Evolutionary conservation across 1,284 basidiomycete genomes (phyloP), one percentile per base, ranked within the genome.

Genomic region (Trichosporon asahii): DNA sequence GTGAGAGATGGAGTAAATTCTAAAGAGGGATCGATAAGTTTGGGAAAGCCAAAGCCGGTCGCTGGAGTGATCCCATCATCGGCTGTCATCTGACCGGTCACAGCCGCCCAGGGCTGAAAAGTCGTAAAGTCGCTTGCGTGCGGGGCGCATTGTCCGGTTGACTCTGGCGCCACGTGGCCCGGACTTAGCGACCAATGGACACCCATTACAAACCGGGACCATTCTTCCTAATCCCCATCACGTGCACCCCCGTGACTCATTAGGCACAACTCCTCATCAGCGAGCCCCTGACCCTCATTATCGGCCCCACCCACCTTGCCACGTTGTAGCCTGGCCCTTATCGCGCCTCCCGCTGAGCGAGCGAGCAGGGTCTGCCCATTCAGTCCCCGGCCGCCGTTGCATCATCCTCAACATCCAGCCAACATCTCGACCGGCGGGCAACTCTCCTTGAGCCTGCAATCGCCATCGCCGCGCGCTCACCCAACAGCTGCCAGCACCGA

Each of bases 81-180:
- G 57, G 57, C 57, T 61, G 57, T 61, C 57, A 61, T 61, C 57
- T 61, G 57, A 61, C 57, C 57, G 57, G 57, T 33, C 29, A 61
- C 57, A 33, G 33, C 57, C 57, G 57, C 11, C 14, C 55, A 27
- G 53, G 57, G 25, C 27, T 60, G 55, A 57, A 31, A 31, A 25
- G 57, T n/a, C 27, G 27, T 57, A n/a, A n/a, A n/a, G 18, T 18
- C 7, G 55, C 14, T 33, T 53, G 21, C 21, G 49, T 21, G 49
- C 49, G 49, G 21, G 49, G 49, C 21, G 49, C 49, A 53, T 23
- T 53, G n/a, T 25, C 49, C 49, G 49, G 15, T 37, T 37, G 11
- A 37, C 11, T 12, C 35, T 23, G 6, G 4, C 21, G 11, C 49
- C 49, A 21, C 49, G 49, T 53, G 49, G 49, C 21, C 49, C 49